Evolutionary conservation across 805 yeast species (phyloP).

Genomic region (Millerago galiae): DNA sequence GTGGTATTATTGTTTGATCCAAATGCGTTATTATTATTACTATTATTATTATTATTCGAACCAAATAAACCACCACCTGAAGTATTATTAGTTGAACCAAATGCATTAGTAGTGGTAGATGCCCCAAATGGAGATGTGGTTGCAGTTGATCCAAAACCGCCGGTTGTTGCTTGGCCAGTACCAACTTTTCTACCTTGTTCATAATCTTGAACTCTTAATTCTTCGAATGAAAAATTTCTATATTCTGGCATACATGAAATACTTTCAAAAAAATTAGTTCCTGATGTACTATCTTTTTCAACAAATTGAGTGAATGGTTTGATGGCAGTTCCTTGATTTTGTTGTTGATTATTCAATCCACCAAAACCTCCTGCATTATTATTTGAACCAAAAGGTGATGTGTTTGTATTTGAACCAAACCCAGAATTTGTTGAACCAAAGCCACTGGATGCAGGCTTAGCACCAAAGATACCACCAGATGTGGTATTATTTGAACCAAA

Average conservation of each 20-base stretch:
- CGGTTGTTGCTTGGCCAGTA: constrained; percentile 26
- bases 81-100: constrained; percentile 24
- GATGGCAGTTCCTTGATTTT: constrained; percentile 60
- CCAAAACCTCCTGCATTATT: constrained; percentile 16
- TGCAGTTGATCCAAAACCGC: constrained; percentile 1
- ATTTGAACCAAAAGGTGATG: constrained; percentile 37
- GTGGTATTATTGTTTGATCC: constrained; percentile 7
- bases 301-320: constrained; percentile 62
- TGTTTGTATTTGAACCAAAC: constrained; percentile 20
- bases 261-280: constrained; percentile 57
- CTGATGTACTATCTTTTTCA: constrained; percentile 67
- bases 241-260: constrained; percentile 91
- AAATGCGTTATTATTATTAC: constrained; percentile 16
- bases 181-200: constrained; percentile 63
- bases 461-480: constrained; percentile 36
- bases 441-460: constrained; percentile 22
- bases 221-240: constrained; percentile 74
- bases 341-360: constrained; percentile 21
- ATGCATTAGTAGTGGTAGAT: constrained; percentile 22
- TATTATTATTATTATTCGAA: background rate
- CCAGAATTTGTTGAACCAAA: constrained; percentile 16
- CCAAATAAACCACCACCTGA: constrained; percentile 14
- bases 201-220: constrained; percentile 84
- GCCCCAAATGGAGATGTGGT: constrained; percentile 31
- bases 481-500: constrained; percentile 32